Evolutionary conservation across 2,329 filamentous ascomycete genomes (phyloP).

Genomic region (Cladosporium sphaerospermum): DNA sequence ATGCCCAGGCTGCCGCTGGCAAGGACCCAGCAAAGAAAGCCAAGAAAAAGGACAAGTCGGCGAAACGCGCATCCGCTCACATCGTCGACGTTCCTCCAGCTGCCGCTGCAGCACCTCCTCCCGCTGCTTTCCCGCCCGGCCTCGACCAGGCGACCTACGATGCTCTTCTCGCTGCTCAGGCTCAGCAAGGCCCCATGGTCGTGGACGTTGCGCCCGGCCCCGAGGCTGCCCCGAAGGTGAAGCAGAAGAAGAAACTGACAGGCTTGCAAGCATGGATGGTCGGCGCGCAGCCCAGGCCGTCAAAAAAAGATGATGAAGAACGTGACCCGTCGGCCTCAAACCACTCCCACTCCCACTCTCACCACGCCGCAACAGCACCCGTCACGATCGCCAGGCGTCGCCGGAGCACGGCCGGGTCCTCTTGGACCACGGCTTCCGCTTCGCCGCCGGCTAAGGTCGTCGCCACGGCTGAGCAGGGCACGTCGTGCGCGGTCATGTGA

Average conservation of each 20-base stretch:
- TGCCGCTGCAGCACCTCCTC: not conserved
- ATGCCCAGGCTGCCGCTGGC: not conserved
- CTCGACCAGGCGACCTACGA: too few relatives aligned
- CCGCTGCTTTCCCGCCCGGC: not conserved
- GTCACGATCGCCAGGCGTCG: not conserved
- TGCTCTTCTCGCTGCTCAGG: slow-evolving; percentile 10
- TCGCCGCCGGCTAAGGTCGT: slow-evolving; percentile 3
- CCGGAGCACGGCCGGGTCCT: slow-evolving; percentile 4
- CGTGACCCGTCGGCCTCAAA: slow-evolving; percentile 12
- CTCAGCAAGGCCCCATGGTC: not conserved
- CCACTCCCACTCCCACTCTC: not conserved
- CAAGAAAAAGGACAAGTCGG: slow-evolving; percentile 3
- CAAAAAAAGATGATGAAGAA: slow-evolving; percentile 21
- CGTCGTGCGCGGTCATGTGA: slow-evolving; percentile 11
- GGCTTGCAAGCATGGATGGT: slow-evolving; percentile 25
- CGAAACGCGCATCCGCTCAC: slow-evolving; percentile 2
- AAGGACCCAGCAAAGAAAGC: slow-evolving; percentile 3
- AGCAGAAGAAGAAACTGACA: slow-evolving; percentile 21
- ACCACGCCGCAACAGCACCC: not conserved
- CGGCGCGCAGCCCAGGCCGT: slow-evolving; percentile 14
- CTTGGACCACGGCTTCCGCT: slow-evolving; percentile 5
- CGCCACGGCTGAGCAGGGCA: slow-evolving; percentile 5
- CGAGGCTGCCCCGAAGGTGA: slow-evolving; percentile 11
- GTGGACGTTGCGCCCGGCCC: slow-evolving; percentile 6
- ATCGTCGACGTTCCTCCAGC: not conserved